Percentiles rank a stretch among this genome's conserved stretches.
Conservation (phyloP, 768 basidiomycete species). For the Sutorius australiensis region DNA sequence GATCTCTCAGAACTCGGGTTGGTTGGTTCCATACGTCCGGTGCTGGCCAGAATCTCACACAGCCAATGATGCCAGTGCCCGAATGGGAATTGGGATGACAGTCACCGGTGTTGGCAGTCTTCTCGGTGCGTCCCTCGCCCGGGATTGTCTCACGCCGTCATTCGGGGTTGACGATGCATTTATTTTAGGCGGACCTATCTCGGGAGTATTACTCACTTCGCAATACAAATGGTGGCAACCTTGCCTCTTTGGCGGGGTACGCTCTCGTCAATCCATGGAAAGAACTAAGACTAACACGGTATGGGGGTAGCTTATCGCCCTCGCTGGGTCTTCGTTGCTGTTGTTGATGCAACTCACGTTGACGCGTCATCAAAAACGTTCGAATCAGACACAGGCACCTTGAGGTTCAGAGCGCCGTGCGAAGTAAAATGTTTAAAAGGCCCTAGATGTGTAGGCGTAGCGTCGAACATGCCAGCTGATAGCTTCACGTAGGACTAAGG, state of each 20-base stretch:
- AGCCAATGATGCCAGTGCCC: no score
- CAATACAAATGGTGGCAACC: conserved; percentile 56
- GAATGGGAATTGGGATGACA: conserved; percentile 16
- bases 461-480: neutral
- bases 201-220: conserved; percentile 49
- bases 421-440: neutral
- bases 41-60: no score
- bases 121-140: conserved; percentile 14
- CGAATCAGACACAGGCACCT: neutral
- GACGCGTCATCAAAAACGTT: neutral
- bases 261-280: neutral
- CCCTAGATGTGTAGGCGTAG: neutral
- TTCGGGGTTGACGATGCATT: neutral
- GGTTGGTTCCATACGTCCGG: neutral
- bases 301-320: conserved; percentile 6
- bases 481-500: no score
- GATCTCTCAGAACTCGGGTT: conserved; percentile 51
- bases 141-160: neutral
- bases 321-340: conserved; percentile 7
- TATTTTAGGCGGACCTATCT: conserved; percentile 51
- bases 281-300: neutral
- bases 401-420: neutral
- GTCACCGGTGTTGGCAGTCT: conserved; percentile 18
- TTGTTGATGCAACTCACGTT: conserved; percentile 7
- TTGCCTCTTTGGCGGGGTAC: conserved; percentile 46